Evolutionary conservation across 345 rosid genomes (phyloP), one percentile per base, ranked within the genome.

Genomic region (Citrus glauca): DNA sequence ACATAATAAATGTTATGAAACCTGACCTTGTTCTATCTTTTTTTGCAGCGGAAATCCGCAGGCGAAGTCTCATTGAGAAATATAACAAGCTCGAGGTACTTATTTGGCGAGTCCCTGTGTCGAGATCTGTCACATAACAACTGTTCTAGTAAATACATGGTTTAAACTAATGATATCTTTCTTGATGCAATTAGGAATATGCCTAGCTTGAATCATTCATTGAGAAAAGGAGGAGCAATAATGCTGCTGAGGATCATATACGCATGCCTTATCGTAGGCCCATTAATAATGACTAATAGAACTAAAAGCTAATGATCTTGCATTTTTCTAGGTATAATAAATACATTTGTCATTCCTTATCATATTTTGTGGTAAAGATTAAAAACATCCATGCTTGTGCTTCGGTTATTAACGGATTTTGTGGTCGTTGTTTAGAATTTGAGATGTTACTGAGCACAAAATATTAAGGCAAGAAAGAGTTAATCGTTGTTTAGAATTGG

Each of bases 241-340:
- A 92, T 82, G 97, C 99, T 72, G 82, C 98, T 1, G 94, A 96
- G 85, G 99, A 94, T 79, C 95, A 89, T 59, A 83, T 92, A 77
- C 90, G 62, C 89, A 84, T 94, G 90, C 98, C 99, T 13, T 92
- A 92, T 74, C 91, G 94, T 48, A 87, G 92, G 42, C 79, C 88
- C 7, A 78, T 79, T n/a, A 62, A 3, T 0, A 86, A 83, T 61
- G 86, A 84, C 57, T 48, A 78, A 83, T 81, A 76, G 83, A 81
- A 68, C 9, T 16, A 9, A 40, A 40, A 40, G 45, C 45, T 9
- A 45, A 45, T 27, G 4, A 16, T 11, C 45, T 42, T 42, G 28
- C 13, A 80, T 53, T 25, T 27, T 69, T 66, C 70, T 63, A 70
- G 76, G 72, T 79, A 40, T 40, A 9, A 67, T 62, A 37, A 38